Conservation (phyloP, 371 early-diverging fungal genomes). For the Actinomucor elegans region DNA sequence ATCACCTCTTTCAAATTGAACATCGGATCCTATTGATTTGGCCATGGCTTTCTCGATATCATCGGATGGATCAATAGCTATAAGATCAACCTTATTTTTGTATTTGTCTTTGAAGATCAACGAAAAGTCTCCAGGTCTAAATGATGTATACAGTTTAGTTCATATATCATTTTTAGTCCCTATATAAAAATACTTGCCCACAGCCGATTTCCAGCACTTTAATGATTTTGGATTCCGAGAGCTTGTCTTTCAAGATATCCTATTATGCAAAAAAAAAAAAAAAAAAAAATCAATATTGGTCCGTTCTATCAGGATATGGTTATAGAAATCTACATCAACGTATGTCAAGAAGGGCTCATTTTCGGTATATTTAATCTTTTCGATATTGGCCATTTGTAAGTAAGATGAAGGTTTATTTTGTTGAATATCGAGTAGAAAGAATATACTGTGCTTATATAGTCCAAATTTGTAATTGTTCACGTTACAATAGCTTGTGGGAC, state of each 20-base stretch:
- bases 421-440: no score
- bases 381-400: conserved; percentile 4
- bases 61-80: conserved; percentile 30
- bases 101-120: conserved; percentile 20
- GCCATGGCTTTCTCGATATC: conserved; percentile 16
- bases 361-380: neutral
- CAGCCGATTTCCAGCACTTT: conserved; percentile 33
- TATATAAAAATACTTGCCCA: conserved; percentile 17
- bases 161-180: neutral
- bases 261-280: no score
- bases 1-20: conserved; percentile 6
- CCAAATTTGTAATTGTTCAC: no score
- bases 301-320: neutral
- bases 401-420: no score
- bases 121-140: conserved; percentile 30
- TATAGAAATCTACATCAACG: neutral
- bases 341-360: neutral
- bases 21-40: conserved; percentile 1
- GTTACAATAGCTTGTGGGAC: no score
- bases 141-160: neutral
- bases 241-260: conserved; percentile 15
- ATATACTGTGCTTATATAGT: no score
- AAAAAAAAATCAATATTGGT: neutral
- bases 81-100: conserved; percentile 15
- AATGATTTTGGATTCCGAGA: conserved; percentile 4